A percentile compares a stretch with the other conserved stretches of the same genome.
Evolutionary conservation across 805 yeast genomes (phyloP).

Genomic region (Candida parachauliodes): DNA sequence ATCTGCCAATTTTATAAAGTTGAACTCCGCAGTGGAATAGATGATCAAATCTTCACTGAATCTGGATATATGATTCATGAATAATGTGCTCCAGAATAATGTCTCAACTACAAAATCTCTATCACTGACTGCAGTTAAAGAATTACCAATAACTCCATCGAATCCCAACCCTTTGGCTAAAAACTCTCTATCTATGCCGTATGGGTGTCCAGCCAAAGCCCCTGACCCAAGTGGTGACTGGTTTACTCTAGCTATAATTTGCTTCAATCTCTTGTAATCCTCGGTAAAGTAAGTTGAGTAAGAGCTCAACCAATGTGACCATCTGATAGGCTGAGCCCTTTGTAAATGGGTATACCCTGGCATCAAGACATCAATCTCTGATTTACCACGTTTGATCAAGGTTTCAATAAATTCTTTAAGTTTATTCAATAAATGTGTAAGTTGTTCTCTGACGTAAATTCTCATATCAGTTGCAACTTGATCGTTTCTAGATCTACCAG

Average conservation of each 20-base stretch:
- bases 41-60: constrained; percentile 92
- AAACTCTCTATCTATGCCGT: constrained; percentile 94
- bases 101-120: constrained; percentile 96
- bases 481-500: constrained; percentile 98
- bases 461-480: constrained; percentile 99
- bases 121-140: constrained; percentile 94
- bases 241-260: constrained; percentile 79
- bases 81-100: constrained; percentile 90
- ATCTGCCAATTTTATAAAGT: constrained; percentile 88
- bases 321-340: constrained; percentile 99
- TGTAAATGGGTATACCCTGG: constrained; percentile 99
- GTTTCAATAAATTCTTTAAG: constrained; percentile 63
- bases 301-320: constrained; percentile 96
- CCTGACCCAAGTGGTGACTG: constrained; percentile 94
- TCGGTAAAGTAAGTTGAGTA: constrained; percentile 93
- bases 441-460: constrained; percentile 78
- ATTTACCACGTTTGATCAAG: constrained; percentile 69
- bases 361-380: constrained; percentile 90
- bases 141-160: constrained; percentile 85
- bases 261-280: constrained; percentile 80
- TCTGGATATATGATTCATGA: constrained; percentile 94
- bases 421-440: constrained; percentile 55
- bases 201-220: constrained; percentile 98
- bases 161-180: constrained; percentile 80
- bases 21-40: constrained; percentile 97